Base-by-base conservation (phyloP, 208 protist species). In the Leishmania lainsoni region DNA sequence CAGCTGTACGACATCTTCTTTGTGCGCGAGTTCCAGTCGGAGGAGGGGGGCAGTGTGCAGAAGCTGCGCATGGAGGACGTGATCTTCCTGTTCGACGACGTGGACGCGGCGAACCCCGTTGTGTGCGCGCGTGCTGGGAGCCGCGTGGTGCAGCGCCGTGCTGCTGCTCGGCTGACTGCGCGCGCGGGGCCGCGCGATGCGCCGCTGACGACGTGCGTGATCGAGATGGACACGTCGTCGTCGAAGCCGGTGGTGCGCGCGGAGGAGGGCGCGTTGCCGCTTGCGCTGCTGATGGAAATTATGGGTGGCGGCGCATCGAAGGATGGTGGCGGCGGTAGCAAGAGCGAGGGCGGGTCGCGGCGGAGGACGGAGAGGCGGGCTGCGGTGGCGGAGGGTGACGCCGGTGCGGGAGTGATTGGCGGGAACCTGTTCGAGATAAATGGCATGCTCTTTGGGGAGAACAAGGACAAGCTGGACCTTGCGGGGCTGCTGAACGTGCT, bases 1-100 rank as follows among this genome's bases (percentile, higher is more conserved):
- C 89, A 97, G 70, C 92, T 98, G 66, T 97, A 93, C 84, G 94
- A 98, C 76, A 89, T 97, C 54, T 95, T 98, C 81, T 90, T 97
- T 56, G 78, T 91, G 32, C 89, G 90, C 45, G 92, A 95, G 63
- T 87, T 87, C 51, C 87, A 94, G 51, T 79, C 84, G 26, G 87
- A 91, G n/a, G 66, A 70, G 80, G 10, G 42, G 6, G 74, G 42
- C 32, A 75, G 56, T 54, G 66, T 16, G 66, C 85, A 91, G 56
- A 51, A 35, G 52, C 81, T 97, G 77, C 78, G 79, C 56, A 78
- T 95, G 54, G 88, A 95, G 51, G 91, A 98, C n/a, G 86, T 94
- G 35, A 95, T 98, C 75, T 98, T 96, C 83, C 83, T 97, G 71
- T 80, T 98, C 39, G 93, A 98, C 79, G 92, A 96, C 80, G 89